Evolutionary conservation across 805 yeast species (phyloP), one percentile per base, ranked within the genome.

Genomic region (Isabelozyma pseudorhagii): DNA sequence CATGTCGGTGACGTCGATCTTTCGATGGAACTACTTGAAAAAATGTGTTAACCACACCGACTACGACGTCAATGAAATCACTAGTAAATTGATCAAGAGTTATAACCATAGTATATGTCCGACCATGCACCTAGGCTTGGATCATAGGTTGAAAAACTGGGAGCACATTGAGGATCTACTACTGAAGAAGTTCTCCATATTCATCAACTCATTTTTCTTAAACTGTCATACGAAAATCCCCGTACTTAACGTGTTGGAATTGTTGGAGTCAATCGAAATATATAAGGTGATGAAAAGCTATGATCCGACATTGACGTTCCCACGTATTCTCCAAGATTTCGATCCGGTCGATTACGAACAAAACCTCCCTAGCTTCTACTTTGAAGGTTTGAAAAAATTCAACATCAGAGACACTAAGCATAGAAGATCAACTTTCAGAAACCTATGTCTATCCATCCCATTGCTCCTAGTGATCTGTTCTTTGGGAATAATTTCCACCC

Each of bases 141-240:
- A 55, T 4, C 59, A 55, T 5, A 57, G 55, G 17, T 31, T 62
- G 17, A 39, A 40, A 1, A 48, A 45, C 15, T 45, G 51, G 4
- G 14, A 53, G 11, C 44, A 18, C 5, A 43, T 65, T 6, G 73
- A 68, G 44, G 34, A n/a, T 14, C 50, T 60, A 5, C 46, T 69
- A 21, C 49, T 34, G 25, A 38, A 27, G n/a, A 50, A 54, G 17
- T 58, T 62, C 39, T 41, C 61, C 11, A 40, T 18, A 10, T 50
- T 65, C 28, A 48, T 66, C 42, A 63, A 62, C 48, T 64, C 69
- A 13, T 71, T 63, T 46, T 60, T 71, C 41, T 46, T 65, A 29
- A 62, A 67, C 46, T 66, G 67, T 42, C 67, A 69, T 49, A 56
- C 72, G 6, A 69, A 69, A 49, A 54, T 64, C 11, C 75, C 74